Conservation (phyloP, 495 filamentous ascomycete genomes). For the Annulohypoxylon moriforme region DNA sequence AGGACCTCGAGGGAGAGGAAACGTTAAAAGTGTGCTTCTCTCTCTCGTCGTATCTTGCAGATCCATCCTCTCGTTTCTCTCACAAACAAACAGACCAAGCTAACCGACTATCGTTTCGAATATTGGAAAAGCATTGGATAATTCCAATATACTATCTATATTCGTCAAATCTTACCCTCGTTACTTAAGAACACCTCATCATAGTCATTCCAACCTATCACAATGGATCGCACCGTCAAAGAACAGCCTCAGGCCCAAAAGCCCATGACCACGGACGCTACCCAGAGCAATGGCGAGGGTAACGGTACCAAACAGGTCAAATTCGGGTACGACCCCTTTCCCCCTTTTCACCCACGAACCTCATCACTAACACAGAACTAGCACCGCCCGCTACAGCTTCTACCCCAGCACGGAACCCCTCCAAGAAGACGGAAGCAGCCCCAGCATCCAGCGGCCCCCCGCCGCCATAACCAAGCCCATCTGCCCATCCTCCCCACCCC, state of each 20-base stretch:
- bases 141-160: neutral
- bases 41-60: neutral
- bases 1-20: constrained; percentile 1
- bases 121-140: constrained; percentile 7
- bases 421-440: neutral
- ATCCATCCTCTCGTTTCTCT: neutral
- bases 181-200: neutral
- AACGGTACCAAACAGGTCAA: neutral
- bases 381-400: neutral
- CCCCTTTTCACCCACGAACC: neutral
- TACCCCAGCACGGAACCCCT: neutral
- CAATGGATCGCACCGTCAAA: constrained; percentile 5
- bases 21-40: neutral
- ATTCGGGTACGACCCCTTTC: neutral
- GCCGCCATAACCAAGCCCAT: neutral
- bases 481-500: neutral
- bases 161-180: neutral
- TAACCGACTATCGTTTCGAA: constrained; percentile 5
- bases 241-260: constrained; percentile 2
- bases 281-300: neutral
- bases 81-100: neutral
- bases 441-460: neutral
- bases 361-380: neutral
- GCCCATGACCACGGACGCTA: constrained; percentile 10
- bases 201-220: neutral